phyloP scores from a whole-genome alignment of 257 asterid species.

The Jacaranda copaia region DNA sequence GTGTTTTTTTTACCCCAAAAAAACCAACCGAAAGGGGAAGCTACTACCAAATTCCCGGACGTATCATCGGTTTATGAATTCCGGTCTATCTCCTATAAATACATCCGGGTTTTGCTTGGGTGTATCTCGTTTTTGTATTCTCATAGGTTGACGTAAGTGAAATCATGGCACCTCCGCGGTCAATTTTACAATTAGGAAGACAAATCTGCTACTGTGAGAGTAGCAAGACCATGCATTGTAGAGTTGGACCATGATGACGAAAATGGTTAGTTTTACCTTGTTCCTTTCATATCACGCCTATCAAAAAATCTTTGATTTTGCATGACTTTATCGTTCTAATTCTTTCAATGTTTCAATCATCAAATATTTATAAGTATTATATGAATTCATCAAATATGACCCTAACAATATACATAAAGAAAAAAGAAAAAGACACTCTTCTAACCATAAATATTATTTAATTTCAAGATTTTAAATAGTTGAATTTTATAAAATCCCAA shows the following conservation, averaged over 20 bases:
- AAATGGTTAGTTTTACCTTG: too few species aligned
- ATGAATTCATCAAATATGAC: background rate
- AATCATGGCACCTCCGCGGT: background rate
- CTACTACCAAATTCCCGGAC: slow-evolving; percentile 53
- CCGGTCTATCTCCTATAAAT: slow-evolving; percentile 41
- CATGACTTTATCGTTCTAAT: too few species aligned
- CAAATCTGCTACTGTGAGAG: background rate
- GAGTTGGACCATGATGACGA: background rate
- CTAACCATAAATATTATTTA: background rate
- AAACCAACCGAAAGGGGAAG: slow-evolving; percentile 40
- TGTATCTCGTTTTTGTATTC: slow-evolving; percentile 5
- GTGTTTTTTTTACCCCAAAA: slow-evolving; percentile 39
- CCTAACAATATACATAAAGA: background rate
- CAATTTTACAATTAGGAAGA: background rate
- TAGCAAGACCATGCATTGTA: background rate
- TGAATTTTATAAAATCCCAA: too few species aligned
- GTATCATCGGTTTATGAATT: slow-evolving; percentile 43
- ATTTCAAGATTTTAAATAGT: too few species aligned
- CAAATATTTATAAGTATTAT: too few species aligned
- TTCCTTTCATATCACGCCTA: too few species aligned
- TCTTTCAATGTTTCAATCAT: too few species aligned
- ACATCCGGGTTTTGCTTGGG: slow-evolving; percentile 52
- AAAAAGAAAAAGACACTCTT: too few species aligned
- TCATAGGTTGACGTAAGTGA: background rate
- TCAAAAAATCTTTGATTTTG: too few species aligned